Conservation (phyloP, 2,329 filamentous ascomycete species). For the Drechslera avenae region DNA sequence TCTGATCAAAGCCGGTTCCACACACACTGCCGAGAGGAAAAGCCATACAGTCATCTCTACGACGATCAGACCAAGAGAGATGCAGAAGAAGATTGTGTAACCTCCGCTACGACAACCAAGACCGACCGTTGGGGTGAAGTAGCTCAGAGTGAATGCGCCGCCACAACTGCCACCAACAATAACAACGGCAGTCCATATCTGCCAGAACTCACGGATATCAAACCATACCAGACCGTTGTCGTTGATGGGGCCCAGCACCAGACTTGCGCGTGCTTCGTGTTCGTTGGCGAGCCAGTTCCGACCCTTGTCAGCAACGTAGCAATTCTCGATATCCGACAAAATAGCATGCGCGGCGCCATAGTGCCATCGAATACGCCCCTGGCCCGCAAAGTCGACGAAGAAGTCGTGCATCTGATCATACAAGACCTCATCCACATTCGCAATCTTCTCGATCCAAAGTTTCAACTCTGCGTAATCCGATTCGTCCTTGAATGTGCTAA, state of each 20-base stretch:
- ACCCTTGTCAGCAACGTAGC: constrained; percentile 47
- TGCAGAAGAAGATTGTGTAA: constrained; percentile 50
- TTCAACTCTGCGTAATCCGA: constrained; percentile 29
- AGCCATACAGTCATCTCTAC: constrained; percentile 49
- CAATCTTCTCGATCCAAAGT: constrained; percentile 32
- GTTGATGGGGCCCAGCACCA: constrained; percentile 45
- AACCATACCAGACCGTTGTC: constrained; percentile 50
- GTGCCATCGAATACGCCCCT: constrained; percentile 45
- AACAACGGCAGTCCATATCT: constrained; percentile 45
- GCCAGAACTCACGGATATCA: constrained; percentile 52
- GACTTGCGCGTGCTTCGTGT: constrained; percentile 38
- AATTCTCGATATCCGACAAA: constrained; percentile 49
- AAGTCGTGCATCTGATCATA: constrained; percentile 34
- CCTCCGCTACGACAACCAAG: constrained; percentile 51
- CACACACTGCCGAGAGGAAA: constrained; percentile 19
- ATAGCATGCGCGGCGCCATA: constrained; percentile 53
- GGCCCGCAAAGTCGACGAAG: constrained; percentile 50
- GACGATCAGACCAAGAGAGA: constrained; percentile 43
- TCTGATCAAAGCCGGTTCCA: constrained; percentile 18
- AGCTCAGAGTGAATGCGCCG: constrained; percentile 51
- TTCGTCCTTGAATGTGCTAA: constrained; percentile 33
- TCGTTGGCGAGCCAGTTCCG: constrained; percentile 49
- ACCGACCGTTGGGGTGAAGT: constrained; percentile 54
- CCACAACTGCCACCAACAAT: constrained; percentile 46
- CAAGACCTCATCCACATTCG: constrained; percentile 16